Conservation (phyloP, 331 rosid species). For the Stylosanthes scabra region DNA sequence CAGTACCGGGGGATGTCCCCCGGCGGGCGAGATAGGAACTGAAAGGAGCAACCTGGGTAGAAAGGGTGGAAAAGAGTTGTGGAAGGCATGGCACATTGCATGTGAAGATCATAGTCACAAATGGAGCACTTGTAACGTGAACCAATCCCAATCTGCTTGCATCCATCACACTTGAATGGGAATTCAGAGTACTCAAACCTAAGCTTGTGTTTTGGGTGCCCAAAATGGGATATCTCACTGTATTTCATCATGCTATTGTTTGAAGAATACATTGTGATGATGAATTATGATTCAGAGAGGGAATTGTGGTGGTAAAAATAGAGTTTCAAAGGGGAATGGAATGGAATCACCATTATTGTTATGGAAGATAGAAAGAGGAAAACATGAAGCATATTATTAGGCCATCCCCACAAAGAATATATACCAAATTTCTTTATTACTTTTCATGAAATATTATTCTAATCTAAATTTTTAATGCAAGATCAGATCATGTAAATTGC, state of each 20-base stretch:
- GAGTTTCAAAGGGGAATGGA: neutral
- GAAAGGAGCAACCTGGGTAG: constrained; percentile 83
- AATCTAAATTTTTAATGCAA: neutral
- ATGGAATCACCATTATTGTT: neutral
- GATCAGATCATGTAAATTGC: neutral
- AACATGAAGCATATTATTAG: constrained; percentile 27
- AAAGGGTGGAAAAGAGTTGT: constrained; percentile 73
- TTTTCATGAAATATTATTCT: neutral
- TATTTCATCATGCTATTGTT: constrained; percentile 45
- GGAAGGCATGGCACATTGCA: constrained; percentile 77
- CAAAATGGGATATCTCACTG: constrained; percentile 79
- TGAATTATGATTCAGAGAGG: constrained; percentile 27
- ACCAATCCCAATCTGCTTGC: constrained; percentile 93
- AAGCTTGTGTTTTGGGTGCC: constrained; percentile 85
- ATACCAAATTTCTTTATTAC: constrained; percentile 6
- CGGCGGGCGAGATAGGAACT: constrained; percentile 63
- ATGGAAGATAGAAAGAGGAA: neutral
- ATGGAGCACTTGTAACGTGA: constrained; percentile 69
- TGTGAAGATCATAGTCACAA: constrained; percentile 91
- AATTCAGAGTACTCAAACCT: constrained; percentile 70
- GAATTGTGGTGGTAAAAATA: constrained; percentile 41
- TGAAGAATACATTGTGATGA: constrained; percentile 23
- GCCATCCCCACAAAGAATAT: constrained; percentile 32
- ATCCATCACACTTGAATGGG: constrained; percentile 95
- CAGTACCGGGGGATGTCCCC: constrained; percentile 72